Conservation (phyloP, 2,329 filamentous ascomycete species). For the Fusarium mexicanum region DNA sequence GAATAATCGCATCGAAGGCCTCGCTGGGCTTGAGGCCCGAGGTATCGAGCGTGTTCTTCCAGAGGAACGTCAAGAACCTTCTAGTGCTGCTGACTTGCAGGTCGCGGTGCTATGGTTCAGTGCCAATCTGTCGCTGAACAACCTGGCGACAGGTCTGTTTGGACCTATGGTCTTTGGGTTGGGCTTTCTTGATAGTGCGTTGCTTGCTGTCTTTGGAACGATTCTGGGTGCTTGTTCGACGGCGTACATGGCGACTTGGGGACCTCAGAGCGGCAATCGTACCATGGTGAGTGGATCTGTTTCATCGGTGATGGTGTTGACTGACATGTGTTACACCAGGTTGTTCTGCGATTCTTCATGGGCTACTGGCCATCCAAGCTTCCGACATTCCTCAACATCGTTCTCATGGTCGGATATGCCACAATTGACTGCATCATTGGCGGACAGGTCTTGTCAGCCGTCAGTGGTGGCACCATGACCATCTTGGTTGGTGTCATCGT, state of each 20-base stretch:
- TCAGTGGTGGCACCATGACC: constrained; percentile 71
- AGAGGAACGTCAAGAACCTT: constrained; percentile 49
- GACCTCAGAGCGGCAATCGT: constrained; percentile 76
- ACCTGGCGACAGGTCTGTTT: constrained; percentile 74
- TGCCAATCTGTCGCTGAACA: constrained; percentile 56
- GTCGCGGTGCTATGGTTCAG: constrained; percentile 56
- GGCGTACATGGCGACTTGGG: constrained; percentile 81
- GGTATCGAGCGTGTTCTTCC: constrained; percentile 53
- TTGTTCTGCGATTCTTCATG: constrained; percentile 81
- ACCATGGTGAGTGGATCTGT: constrained; percentile 67
- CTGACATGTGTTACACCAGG: constrained; percentile 34
- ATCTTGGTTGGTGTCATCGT: constrained; percentile 80
- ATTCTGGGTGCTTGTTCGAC: constrained; percentile 76
- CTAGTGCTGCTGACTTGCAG: constrained; percentile 49
- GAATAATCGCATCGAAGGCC: constrained; percentile 34
- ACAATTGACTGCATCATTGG: constrained; percentile 83
- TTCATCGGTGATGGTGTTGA: background rate
- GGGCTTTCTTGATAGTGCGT: constrained; percentile 76
- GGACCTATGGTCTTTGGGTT: constrained; percentile 74
- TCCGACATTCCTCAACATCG: constrained; percentile 50
- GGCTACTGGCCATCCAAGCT: constrained; percentile 65
- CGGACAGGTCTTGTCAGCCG: constrained; percentile 78
- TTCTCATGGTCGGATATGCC: constrained; percentile 80
- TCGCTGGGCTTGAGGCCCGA: constrained; percentile 52
- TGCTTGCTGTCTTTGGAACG: constrained; percentile 80